Base-by-base conservation (phyloP, 371 early-diverging fungal genomes). In the Apophysomyces elegans region DNA sequence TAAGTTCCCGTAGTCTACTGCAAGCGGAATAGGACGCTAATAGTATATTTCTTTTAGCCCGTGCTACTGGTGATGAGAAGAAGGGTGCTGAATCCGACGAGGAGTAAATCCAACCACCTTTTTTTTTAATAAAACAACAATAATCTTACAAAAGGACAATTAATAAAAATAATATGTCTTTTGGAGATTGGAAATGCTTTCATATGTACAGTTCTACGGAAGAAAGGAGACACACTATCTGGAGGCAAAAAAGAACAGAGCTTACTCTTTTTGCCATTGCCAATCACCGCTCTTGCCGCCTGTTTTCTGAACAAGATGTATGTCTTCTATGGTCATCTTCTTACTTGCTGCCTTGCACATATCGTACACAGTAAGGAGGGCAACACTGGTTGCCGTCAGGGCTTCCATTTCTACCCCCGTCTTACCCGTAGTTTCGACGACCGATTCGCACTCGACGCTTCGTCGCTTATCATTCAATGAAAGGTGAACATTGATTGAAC, bases 381-480 rank as follows among this genome's bases (percentile, higher is more conserved):
- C 93, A 0, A 92, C 85, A 7, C 91, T 90, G 1, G 90, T 95
- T 0, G 95, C 95, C 14, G 90, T 88, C 59, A 96, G 62, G 2
- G 96, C 96, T 69, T 95, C 96, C 94, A 96, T 96, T 65, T 97
- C 96, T 0, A 95, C 96, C 14, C 97, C 97, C 0, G 97, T 97
- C 61, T 91, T 87, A 13, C 93, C 96, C 37, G 82, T 77, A 65
- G 93, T 93, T 43, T 86, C 85, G 0, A 91, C 95, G 5, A 67
- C 63, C 9, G 90, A 75, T 69, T 85, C 83, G 67, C 84, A 78
- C 70, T 82, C 81, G 41, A 90, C 74, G 54, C 81, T 70, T 14
- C 44, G 50, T 0, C 16, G 66, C 1, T 76, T 73, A 11, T 85
- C 80, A 5, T 73, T 69, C 8, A 90, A 68, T 59, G 71, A 68